A percentile compares a stretch with the other conserved stretches of the same genome.
phyloP scores from a whole-genome alignment of 1,284 basidiomycete genomes.

The Leccinum variabile region DNA sequence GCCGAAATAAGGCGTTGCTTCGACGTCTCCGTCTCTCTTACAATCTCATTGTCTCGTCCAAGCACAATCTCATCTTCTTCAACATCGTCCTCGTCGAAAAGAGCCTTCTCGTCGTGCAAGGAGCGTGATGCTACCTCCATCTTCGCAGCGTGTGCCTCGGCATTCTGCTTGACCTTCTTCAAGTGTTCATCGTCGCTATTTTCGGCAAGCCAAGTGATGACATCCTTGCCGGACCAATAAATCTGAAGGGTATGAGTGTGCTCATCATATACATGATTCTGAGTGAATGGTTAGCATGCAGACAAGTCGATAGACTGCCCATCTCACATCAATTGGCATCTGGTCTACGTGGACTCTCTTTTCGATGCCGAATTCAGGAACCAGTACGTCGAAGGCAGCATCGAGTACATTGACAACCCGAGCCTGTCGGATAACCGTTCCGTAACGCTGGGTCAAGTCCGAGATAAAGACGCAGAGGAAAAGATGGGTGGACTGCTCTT shows the following conservation, averaged over 20 bases:
- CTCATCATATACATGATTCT: constrained; percentile 95
- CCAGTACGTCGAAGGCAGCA: constrained; percentile 92
- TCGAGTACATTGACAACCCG: constrained; percentile 93
- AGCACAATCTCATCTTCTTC: constrained; percentile 79
- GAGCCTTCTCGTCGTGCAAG: constrained; percentile 80
- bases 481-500: constrained; percentile 95
- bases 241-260: constrained; percentile 86
- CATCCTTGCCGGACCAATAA: constrained; percentile 90
- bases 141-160: constrained; percentile 80
- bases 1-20: constrained; percentile 79
- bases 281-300: constrained; percentile 10
- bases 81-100: constrained; percentile 85
- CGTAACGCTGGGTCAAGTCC: constrained; percentile 91
- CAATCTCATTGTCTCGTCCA: constrained; percentile 53
- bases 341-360: constrained; percentile 98
- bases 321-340: constrained; percentile 90
- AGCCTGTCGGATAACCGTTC: constrained; percentile 91
- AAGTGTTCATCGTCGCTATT: constrained; percentile 93
- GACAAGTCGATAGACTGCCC: not conserved
- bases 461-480: constrained; percentile 93
- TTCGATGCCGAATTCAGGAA: constrained; percentile 95
- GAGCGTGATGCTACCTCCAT: constrained; percentile 83
- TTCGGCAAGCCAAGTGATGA: constrained; percentile 92
- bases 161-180: constrained; percentile 87
- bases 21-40: constrained; percentile 56